Conservation (phyloP, 306 rosid genomes). For the Senna tora region DNA sequence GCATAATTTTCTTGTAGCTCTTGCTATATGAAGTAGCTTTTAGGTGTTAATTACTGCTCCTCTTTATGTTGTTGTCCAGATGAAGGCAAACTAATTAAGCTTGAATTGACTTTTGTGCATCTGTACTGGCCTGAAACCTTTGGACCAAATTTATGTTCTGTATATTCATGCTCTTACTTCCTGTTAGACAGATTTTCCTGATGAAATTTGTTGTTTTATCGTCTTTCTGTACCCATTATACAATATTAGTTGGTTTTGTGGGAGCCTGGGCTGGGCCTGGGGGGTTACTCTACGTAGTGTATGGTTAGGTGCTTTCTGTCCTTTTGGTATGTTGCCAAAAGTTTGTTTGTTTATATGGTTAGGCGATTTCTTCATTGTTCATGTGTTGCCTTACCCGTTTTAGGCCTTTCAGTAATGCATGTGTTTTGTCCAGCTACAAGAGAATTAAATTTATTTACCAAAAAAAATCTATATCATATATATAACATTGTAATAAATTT, state of each 20-base stretch:
- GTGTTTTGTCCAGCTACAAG: no score
- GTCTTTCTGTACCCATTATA: not conserved
- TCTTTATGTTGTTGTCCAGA: not conserved
- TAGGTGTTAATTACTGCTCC: not conserved
- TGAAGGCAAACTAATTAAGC: slow-evolving; percentile 14
- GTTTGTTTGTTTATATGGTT: no score
- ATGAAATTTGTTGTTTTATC: not conserved
- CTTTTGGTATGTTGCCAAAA: no score
- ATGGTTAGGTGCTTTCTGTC: no score
- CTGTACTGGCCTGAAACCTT: not conserved
- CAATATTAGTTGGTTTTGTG: not conserved
- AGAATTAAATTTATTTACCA: no score
- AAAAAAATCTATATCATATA: no score
- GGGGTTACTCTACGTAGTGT: no score
- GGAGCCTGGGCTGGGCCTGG: no score
- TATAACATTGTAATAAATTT: no score
- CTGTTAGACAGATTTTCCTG: not conserved
- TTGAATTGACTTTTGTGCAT: not conserved
- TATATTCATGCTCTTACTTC: slow-evolving; percentile 9
- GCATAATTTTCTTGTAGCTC: not conserved
- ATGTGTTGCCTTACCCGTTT: no score
- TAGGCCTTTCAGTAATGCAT: no score
- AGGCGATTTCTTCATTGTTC: no score
- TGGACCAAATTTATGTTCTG: slow-evolving; percentile 27
- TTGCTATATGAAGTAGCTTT: not conserved